Conservation (phyloP, 495 filamentous ascomycete species). For the Lentithecium fluviatile region DNA sequence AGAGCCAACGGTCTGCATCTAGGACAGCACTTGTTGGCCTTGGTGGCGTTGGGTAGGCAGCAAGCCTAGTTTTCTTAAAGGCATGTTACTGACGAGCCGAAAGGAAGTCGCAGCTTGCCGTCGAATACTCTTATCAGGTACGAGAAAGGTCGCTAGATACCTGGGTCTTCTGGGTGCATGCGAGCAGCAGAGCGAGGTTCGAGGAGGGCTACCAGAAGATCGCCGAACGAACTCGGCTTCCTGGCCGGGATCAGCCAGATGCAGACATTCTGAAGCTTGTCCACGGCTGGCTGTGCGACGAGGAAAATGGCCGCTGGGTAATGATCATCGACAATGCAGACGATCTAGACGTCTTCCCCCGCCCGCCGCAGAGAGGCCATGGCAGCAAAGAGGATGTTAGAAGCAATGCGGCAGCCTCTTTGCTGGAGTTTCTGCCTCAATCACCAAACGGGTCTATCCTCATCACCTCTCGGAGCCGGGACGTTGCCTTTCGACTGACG, state of each 20-base stretch:
- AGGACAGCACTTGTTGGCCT: slow-evolving; percentile 39
- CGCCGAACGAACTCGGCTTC: slow-evolving; percentile 11
- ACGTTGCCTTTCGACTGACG: slow-evolving; percentile 38
- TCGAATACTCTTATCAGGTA: slow-evolving; percentile 10
- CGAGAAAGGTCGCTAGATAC: slow-evolving; percentile 3
- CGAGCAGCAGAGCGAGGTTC: slow-evolving; percentile 18
- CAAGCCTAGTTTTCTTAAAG: background rate
- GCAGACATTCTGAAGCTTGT: slow-evolving; percentile 17
- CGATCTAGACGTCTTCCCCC: slow-evolving; percentile 5
- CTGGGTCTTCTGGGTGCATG: slow-evolving; percentile 25
- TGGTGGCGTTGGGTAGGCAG: slow-evolving; percentile 52
- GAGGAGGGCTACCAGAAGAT: slow-evolving; percentile 18
- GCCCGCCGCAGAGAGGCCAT: background rate
- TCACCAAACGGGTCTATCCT: slow-evolving; percentile 17
- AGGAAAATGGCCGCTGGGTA: slow-evolving; percentile 11
- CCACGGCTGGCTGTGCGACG: slow-evolving; percentile 11
- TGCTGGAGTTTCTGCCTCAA: slow-evolving; percentile 18
- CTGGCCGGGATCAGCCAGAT: slow-evolving; percentile 9
- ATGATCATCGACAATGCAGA: slow-evolving; percentile 23
- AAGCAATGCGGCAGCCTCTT: slow-evolving; percentile 1
- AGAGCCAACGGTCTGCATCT: slow-evolving; percentile 26
- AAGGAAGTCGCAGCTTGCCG: slow-evolving; percentile 27
- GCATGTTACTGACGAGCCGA: slow-evolving; percentile 5
- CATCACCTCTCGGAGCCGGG: slow-evolving; percentile 26
- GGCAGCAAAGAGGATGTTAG: background rate